Base-by-base conservation (phyloP, 768 basidiomycete species). In the Russula griseocarnosa region DNA sequence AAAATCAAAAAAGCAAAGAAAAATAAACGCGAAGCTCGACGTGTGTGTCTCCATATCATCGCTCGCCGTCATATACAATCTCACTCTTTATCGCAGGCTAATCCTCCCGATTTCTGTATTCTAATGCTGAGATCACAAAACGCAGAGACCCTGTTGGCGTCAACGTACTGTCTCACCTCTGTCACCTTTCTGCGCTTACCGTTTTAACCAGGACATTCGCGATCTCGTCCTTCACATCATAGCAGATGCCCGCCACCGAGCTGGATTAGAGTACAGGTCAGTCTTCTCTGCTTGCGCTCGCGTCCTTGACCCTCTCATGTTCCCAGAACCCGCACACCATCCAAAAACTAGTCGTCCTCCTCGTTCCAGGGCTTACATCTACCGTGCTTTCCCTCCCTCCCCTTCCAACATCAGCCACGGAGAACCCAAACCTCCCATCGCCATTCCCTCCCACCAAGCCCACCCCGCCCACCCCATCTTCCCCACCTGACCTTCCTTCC, bases 351-450 rank as follows among this genome's bases (percentile, higher is more conserved):
- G 89, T 96, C 40, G 75, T 83, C 0, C 74, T 98, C 18, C 81
- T 95, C 66, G 81, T 94, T 28, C 95, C 94, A n/a, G 96, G 96
- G 1, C 74, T 99, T 58, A 87, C 88, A 3, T 83, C 87, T 57
- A 83, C 86, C 18, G 71, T 84, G n/a, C 82, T 97, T 55, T 81
- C 83, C 14, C 76, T 97, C 3, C 85, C 90, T 0, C 84, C 88
- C 0, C 76, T 82, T 1, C 86, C 90, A 0, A 88, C 89, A 3
- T 82, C 85, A 0, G 84, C 90, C 0, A 86, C 85, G 0, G 70
- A 76, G 9, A 81, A 83, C 34, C 79, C 84, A 0, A 82, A 84
- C 56, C 58, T 85, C 3, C 87, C 0, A 75, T 87, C 46, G 69
- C 72, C 40, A 72, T 76, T 0, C 84, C 65, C 79, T 64, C 66